Conservation (phyloP, 116 monocot species). For the Trichopus zeylanicus region DNA sequence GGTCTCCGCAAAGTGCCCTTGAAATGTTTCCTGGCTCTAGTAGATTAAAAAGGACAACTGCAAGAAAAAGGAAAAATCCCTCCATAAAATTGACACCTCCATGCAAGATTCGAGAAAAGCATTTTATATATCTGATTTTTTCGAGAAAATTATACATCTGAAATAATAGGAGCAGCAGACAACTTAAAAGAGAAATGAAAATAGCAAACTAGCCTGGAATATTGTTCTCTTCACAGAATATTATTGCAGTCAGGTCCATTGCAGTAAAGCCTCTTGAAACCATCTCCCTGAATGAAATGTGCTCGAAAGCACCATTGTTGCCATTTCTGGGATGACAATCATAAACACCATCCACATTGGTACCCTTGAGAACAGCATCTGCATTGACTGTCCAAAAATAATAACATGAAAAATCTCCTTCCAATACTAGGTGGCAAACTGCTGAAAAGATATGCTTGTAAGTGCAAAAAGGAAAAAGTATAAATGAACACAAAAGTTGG, state of each 20-base stretch:
- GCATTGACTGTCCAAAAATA: slow-evolving; percentile 62
- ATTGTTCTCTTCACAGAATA: slow-evolving; percentile 91
- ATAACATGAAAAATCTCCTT: neutral
- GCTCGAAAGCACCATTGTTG: slow-evolving; percentile 56
- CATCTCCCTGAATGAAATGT: slow-evolving; percentile 79
- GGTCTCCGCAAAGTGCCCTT: slow-evolving; percentile 88
- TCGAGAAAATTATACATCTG: no score
- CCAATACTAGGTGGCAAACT: neutral
- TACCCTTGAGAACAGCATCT: slow-evolving; percentile 87
- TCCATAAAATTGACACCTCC: no score
- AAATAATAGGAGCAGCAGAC: neutral
- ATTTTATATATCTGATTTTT: slow-evolving; percentile 3
- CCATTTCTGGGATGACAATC: slow-evolving; percentile 52
- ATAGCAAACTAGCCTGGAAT: slow-evolving; percentile 59
- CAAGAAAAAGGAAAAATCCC: slow-evolving; percentile 4
- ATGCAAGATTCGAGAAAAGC: neutral
- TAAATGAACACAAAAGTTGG: neutral
- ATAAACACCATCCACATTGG: slow-evolving; percentile 44
- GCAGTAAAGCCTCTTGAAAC: slow-evolving; percentile 58
- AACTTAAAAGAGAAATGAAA: neutral
- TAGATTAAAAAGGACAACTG: slow-evolving; percentile 94
- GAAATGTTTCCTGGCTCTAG: slow-evolving; percentile 84
- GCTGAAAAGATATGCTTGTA: neutral
- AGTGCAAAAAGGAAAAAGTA: neutral
- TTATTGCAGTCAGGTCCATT: slow-evolving; percentile 84